Evolutionary conservation across 2,329 filamentous ascomycete genomes (phyloP).

Genomic region (Paramyrothecium sp.): DNA sequence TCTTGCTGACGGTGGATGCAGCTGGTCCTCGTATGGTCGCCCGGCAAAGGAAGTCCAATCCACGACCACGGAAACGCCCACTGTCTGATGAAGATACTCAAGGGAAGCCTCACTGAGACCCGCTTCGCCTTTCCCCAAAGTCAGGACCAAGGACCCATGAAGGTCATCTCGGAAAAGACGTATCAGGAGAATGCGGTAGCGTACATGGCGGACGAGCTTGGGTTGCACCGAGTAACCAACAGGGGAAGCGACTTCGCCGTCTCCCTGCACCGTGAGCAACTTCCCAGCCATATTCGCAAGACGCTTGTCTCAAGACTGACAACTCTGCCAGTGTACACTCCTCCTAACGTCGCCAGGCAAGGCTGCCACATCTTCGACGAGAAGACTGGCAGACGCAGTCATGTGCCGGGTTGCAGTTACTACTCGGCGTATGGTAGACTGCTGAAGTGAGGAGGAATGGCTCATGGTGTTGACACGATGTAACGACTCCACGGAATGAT

Average conservation of each 20-base stretch:
- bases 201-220: slow-evolving; percentile 90
- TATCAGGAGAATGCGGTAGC: slow-evolving; percentile 73
- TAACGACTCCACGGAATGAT: background rate
- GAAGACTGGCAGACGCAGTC: slow-evolving; percentile 69
- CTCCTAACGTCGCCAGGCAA: slow-evolving; percentile 80
- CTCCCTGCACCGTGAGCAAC: slow-evolving; percentile 70
- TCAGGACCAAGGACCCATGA: slow-evolving; percentile 51
- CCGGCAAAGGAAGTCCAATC: slow-evolving; percentile 78
- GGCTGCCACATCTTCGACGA: slow-evolving; percentile 83
- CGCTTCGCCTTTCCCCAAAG: slow-evolving; percentile 70
- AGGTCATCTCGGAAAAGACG: slow-evolving; percentile 63
- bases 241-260: slow-evolving; percentile 74
- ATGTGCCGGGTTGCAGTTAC: slow-evolving; percentile 69
- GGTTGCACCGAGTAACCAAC: slow-evolving; percentile 81
- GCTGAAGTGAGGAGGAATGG: slow-evolving; percentile 33
- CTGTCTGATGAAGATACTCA: slow-evolving; percentile 88
- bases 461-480: background rate
- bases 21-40: slow-evolving; percentile 88
- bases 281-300: slow-evolving; percentile 6
- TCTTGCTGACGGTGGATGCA: slow-evolving; percentile 32
- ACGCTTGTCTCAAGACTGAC: slow-evolving; percentile 31
- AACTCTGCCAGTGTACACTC: slow-evolving; percentile 66
- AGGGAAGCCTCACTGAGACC: slow-evolving; percentile 76
- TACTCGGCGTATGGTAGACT: slow-evolving; percentile 63
- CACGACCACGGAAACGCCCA: slow-evolving; percentile 89